phyloP scores from a whole-genome alignment of 371 early-diverging fungal genomes.

The Mucor irregularis region DNA sequence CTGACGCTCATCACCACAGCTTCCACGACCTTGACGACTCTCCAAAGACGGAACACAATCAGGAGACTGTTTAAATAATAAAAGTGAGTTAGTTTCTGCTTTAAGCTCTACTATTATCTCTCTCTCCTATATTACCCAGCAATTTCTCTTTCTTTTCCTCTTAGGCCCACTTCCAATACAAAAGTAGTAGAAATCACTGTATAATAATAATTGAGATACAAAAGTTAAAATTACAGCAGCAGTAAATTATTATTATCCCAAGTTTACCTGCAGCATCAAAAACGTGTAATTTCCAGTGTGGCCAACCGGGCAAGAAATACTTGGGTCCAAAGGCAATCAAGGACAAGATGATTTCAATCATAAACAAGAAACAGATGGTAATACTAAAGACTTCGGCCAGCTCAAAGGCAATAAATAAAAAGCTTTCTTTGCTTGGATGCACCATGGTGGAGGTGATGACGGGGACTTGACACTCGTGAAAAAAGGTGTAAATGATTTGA shows the following conservation, averaged over 20 bases:
- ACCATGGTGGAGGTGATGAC: background rate
- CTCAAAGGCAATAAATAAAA: slow-evolving; percentile 27
- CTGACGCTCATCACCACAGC: slow-evolving; percentile 41
- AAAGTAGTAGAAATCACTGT: slow-evolving; percentile 47
- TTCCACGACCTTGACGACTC: slow-evolving; percentile 48
- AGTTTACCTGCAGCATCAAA: slow-evolving; percentile 42
- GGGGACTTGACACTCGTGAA: slow-evolving; percentile 30
- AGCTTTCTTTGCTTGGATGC: background rate
- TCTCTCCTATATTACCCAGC: slow-evolving; percentile 38
- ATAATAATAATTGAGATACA: background rate
- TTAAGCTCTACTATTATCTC: background rate
- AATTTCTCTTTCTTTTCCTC: slow-evolving; percentile 53
- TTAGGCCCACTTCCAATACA: slow-evolving; percentile 40
- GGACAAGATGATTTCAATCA: slow-evolving; percentile 35
- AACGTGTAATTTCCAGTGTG: slow-evolving; percentile 49
- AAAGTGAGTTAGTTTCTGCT: background rate
- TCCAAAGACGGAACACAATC: slow-evolving; percentile 53
- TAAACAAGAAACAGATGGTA: slow-evolving; percentile 37
- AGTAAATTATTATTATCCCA: background rate
- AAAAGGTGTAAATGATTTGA: slow-evolving; percentile 34
- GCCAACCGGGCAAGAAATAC: slow-evolving; percentile 42
- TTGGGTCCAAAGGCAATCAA: slow-evolving; percentile 46
- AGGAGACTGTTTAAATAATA: slow-evolving; percentile 25
- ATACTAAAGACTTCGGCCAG: slow-evolving; percentile 33
- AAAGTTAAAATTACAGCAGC: background rate